Conservation (phyloP, 108 stramenopile genomes). For the Discostella pseudostelligera region DNA sequence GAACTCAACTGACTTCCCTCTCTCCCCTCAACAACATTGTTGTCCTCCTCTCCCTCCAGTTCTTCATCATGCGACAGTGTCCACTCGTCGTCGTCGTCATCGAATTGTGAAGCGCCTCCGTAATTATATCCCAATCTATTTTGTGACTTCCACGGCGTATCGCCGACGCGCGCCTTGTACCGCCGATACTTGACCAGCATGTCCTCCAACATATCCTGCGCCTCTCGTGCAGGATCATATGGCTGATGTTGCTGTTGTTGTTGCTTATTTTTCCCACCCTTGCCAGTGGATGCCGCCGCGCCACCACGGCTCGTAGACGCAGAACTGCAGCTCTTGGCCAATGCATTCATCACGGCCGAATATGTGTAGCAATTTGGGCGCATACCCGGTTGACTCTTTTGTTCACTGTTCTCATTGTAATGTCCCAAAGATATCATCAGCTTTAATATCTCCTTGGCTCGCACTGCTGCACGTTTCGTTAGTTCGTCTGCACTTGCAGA, state of each 20-base stretch:
- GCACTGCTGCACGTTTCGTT: constrained; percentile 33
- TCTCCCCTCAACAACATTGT: too few species aligned
- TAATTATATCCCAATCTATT: constrained; percentile 6
- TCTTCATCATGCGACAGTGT: too few species aligned
- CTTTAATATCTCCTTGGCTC: constrained; percentile 42
- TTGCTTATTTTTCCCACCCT: neutral
- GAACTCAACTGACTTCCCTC: too few species aligned
- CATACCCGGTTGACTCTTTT: constrained; percentile 37
- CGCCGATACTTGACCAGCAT: constrained; percentile 42
- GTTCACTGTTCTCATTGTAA: constrained; percentile 16
- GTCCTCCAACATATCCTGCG: constrained; percentile 44
- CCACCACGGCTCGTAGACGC: constrained; percentile 16
- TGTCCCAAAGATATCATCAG: constrained; percentile 47
- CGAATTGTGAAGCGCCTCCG: constrained; percentile 10
- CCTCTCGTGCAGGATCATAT: constrained; percentile 47
- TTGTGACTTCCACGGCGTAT: constrained; percentile 15
- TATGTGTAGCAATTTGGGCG: constrained; percentile 54
- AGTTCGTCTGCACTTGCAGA: constrained; percentile 36
- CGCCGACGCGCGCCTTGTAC: constrained; percentile 38
- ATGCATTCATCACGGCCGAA: constrained; percentile 54
- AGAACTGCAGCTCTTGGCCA: constrained; percentile 56
- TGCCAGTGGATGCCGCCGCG: neutral
- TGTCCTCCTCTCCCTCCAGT: too few species aligned
- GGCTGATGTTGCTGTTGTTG: neutral
- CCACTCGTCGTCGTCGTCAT: constrained; percentile 16